Evolutionary conservation across 2,329 filamentous ascomycete species (phyloP).

Genomic region (Penicillium frequentans): DNA sequence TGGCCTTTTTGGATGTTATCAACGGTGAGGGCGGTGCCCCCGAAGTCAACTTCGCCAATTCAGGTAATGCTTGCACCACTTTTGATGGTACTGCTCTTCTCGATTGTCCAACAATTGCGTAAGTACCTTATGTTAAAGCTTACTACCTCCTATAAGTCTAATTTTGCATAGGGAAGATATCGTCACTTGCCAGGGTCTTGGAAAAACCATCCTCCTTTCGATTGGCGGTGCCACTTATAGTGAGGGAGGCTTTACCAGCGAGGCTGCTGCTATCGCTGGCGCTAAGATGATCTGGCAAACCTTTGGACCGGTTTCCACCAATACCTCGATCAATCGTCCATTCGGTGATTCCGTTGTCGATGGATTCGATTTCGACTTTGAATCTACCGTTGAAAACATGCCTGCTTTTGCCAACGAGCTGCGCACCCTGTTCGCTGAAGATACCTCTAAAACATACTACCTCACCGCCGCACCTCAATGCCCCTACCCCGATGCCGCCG

Average conservation of each 20-base stretch:
- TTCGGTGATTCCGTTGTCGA: background rate
- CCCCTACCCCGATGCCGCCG: constrained; percentile 59
- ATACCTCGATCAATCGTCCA: background rate
- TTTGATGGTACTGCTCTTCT: background rate
- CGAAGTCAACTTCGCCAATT: background rate
- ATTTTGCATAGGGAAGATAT: background rate
- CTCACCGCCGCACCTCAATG: constrained; percentile 66
- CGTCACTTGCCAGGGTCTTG: background rate
- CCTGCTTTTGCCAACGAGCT: constrained; percentile 58
- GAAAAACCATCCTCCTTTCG: background rate
- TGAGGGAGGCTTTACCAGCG: background rate
- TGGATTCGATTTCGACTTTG: background rate
- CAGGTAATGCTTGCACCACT: background rate
- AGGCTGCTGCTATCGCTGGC: background rate
- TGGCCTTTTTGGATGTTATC: background rate
- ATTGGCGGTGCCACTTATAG: background rate
- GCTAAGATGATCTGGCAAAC: background rate
- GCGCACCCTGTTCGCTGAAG: constrained; percentile 52
- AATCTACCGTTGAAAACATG: constrained; percentile 54
- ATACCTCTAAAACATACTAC: constrained; percentile 53
- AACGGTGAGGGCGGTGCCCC: background rate
- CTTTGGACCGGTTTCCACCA: background rate
- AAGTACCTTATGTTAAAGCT: background rate
- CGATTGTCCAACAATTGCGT: background rate
- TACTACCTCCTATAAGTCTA: background rate